Evolutionary conservation across 371 early-diverging fungal genomes (phyloP), one percentile per base, ranked within the genome.

Genomic region (Blakeslea trispora): DNA sequence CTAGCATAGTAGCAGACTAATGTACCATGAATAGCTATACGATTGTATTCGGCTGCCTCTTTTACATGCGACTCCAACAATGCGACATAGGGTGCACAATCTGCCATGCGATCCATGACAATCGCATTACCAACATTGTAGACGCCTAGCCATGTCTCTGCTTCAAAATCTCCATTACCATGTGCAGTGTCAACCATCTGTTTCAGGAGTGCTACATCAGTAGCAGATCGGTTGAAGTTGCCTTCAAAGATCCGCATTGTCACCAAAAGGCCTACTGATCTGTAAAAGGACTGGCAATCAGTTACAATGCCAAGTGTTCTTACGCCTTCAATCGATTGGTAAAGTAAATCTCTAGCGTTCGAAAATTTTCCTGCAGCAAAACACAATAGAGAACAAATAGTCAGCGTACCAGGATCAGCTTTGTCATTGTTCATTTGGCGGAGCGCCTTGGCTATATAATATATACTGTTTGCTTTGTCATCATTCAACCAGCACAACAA

Each of bases 211-310:
- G 59, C 69, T 37, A 71, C 47, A 23, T 82, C 84, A 15, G 70
- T 67, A 2, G 69, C 63, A 8, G 77, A 75, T 3, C 41, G 41
- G 45, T 71, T 71, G 23, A 79, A 64, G 0, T 72, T 63, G 8
- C 84, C 84, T 45, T 84, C 81, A 71, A 81, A 81, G 15, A 82
- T 82, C 11, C 81, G 69, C 61, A 77, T 79, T 0, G 82, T 79
- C 6, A 71, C 55, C 11, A 79, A 57, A 13, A 80, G 57, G 0
- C 75, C 78, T 9, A 81, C 81, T 0, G 79, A 66, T 7, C 81
- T 67, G 53, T 84, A 84, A 34, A 79, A 84, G 0, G 77, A 61
- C 22, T 81, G 81, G 48, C 79, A 68, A 40, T 80, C 76, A 1
- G 71, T 81, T 10, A 82, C 82, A 1, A 80, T 76, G 6, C 84